These are phyloP conservation scores for Fusarium sp. DNA, from an alignment of 2,329 filamentous ascomycete species.

Conservation along the genomic window DNA sequence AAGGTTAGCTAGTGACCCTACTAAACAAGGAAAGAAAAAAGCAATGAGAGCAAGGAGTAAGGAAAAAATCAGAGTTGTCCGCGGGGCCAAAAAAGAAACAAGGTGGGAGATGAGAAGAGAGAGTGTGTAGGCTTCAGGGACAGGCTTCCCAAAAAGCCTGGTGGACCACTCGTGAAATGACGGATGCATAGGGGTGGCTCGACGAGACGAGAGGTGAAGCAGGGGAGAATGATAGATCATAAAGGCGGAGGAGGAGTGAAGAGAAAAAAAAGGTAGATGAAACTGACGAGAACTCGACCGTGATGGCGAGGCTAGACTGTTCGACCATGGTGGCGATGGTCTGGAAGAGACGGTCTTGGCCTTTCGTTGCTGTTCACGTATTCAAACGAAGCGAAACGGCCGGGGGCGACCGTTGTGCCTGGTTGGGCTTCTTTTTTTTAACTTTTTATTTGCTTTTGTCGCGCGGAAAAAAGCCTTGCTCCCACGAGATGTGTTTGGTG, in stretches of 20 bases:
- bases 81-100: not conserved
- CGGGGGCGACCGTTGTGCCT: conserved; percentile 6
- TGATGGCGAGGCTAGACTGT: conserved; percentile 63
- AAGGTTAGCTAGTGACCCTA: conserved; percentile 30
- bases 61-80: not conserved
- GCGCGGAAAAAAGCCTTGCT: conserved; percentile 1
- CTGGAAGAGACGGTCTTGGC: not conserved
- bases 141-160: conserved; percentile 22
- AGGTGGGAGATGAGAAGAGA: conserved; percentile 16
- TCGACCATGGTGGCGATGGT: conserved; percentile 31
- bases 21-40: conserved; percentile 4
- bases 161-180: conserved; percentile 24
- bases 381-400: not conserved
- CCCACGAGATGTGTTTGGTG: conserved; percentile 10
- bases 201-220: conserved; percentile 16
- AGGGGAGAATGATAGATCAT: conserved; percentile 40
- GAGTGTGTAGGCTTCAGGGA: conserved; percentile 29
- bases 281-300: conserved; percentile 76
- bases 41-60: conserved; percentile 12
- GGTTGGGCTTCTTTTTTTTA: not conserved
- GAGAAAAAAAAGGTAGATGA: conserved; percentile 11
- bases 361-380: not conserved
- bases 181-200: conserved; percentile 3
- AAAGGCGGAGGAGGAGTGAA: conserved; percentile 16
- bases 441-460: conserved; percentile 30